Base-by-base conservation (phyloP, 176 grass and related monocot genomes). In the Melocanna baccifera region DNA sequence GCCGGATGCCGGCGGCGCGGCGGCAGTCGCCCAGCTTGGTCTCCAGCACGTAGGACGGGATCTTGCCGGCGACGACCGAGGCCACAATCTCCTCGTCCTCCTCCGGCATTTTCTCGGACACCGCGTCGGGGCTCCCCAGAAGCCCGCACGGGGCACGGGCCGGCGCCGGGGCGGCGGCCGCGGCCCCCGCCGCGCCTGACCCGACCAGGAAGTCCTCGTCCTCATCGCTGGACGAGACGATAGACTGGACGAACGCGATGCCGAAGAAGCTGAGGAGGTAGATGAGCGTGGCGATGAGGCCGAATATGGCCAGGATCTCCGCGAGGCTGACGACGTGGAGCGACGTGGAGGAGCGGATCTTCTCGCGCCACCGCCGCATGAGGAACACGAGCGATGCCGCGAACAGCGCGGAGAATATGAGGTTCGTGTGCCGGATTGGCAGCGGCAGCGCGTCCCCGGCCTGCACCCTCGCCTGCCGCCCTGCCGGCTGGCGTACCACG, bases 201-300 rank as follows among this genome's bases (percentile, higher is more conserved):
- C 63, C 82, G 50, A 91, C 77, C 2, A 95, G 78, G 80, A 90
- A 98, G 56, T 98, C 93, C 48, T 95, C 96, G 25, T 98, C 93
- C 3, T 98, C 96, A 58, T 98, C 91, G 76, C 53, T 91, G 76
- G 89, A 95, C 3, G 89, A 98, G 42, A 98, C 91, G 68, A 98
- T 69, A 22, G 91, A 95, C 86, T 98, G 96, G 5, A 98, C 96
- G 78, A 95, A 95, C 55, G 85, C 96, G 86, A 98, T 98, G 87
- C 96, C 96, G 85, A 95, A 95, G 93, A 98, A 98, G 83, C 91
- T 93, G 75, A 98, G 87, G n/a, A 98, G 93, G 85, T 98, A 98
- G 73, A 98, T 95, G 78, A 98, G 96, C 6, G 96, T 95, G 71
- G 93, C 96, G 76, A 93, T 22, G 79, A 98, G 89, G 79, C 91